Evolutionary conservation across 73 alveolate genomes (phyloP).

Genomic region (Tetrahymena borealis): DNA sequence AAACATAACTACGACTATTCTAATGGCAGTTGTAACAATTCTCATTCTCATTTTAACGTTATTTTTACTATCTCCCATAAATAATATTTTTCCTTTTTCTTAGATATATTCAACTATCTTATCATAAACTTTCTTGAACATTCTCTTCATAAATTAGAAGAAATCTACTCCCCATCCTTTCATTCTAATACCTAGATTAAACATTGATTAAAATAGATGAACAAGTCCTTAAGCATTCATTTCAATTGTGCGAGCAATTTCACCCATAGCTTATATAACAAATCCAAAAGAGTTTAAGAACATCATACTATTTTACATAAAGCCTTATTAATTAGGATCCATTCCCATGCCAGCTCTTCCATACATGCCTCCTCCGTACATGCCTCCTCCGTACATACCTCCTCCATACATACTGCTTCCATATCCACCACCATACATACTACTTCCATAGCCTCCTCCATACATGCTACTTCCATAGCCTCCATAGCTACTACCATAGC

Average conservation of each 20-base stretch:
- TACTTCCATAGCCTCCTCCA: background rate
- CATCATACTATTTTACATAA: background rate
- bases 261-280: background rate
- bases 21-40: background rate
- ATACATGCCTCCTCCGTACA: background rate
- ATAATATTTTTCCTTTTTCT: background rate
- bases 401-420: background rate
- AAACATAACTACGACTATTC: background rate
- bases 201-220: background rate
- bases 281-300: background rate
- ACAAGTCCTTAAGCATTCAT: background rate
- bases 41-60: background rate
- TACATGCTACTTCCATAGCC: background rate
- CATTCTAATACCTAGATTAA: background rate
- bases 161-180: background rate
- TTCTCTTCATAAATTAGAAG: background rate
- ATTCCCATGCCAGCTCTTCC: background rate
- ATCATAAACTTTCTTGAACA: background rate
- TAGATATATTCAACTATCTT: background rate
- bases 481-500: background rate
- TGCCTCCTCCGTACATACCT: background rate
- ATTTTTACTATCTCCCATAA: background rate
- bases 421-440: background rate
- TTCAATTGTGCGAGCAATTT: background rate
- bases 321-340: background rate